Conservation (phyloP, 2,329 filamentous ascomycete genomes). For the Lachnellula suecica region DNA sequence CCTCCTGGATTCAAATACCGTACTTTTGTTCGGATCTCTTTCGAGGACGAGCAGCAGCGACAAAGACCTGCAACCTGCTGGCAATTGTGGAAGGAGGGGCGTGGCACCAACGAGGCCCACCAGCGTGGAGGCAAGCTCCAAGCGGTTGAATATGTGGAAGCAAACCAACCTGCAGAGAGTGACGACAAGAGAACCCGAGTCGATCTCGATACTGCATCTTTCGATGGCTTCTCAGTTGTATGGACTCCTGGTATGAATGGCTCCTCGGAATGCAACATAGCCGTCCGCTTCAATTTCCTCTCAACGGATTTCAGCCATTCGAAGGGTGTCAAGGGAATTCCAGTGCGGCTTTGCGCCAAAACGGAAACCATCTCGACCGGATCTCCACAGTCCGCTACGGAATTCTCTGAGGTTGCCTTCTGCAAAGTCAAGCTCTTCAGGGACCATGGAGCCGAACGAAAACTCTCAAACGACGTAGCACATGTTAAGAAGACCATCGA, state of each 20-base stretch:
- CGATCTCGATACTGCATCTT: conserved; percentile 75
- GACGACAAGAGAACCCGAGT: conserved; percentile 67
- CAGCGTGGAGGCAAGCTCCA: conserved; percentile 89
- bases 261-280: conserved; percentile 75
- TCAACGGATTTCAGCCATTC: conserved; percentile 99
- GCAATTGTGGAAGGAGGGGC: conserved; percentile 94
- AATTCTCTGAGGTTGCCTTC: conserved; percentile 74
- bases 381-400: conserved; percentile 45
- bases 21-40: conserved; percentile 92
- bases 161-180: conserved; percentile 56
- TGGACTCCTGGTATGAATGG: conserved; percentile 77
- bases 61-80: conserved; percentile 80
- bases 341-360: conserved; percentile 88
- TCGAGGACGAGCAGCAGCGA: conserved; percentile 93
- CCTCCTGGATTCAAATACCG: conserved; percentile 70
- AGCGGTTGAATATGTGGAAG: conserved; percentile 89
- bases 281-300: conserved; percentile 95
- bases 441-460: conserved; percentile 92
- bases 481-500: conserved; percentile 97
- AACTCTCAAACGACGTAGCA: conserved; percentile 89
- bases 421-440: conserved; percentile 98
- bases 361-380: conserved; percentile 66
- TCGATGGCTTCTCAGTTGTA: conserved; percentile 89
- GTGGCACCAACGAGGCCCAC: conserved; percentile 93
- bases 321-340: conserved; percentile 97